Conservation (phyloP, 2,329 filamentous ascomycete genomes). For the Phialemoniopsis sp. region DNA sequence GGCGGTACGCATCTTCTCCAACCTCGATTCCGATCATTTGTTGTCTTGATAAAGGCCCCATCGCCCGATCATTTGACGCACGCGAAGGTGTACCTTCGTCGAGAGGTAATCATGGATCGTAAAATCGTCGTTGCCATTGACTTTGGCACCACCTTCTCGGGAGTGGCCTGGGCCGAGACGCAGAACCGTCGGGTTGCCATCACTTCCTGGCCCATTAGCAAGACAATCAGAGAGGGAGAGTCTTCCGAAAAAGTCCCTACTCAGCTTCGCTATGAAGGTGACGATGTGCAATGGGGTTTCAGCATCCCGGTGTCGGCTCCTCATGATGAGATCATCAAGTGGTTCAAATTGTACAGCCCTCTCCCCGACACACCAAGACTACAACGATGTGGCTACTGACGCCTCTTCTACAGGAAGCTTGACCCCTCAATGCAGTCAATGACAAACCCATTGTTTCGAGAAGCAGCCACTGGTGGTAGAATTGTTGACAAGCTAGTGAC, state of each 20-base stretch:
- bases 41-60: no score
- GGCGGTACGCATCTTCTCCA: no score
- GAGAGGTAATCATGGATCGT: no score
- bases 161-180: constrained; percentile 47
- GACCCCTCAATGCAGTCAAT: constrained; percentile 28
- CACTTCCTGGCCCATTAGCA: constrained; percentile 38
- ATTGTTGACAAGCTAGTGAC: constrained; percentile 35
- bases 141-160: constrained; percentile 54
- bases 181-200: constrained; percentile 35
- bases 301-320: constrained; percentile 37
- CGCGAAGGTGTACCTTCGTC: no score
- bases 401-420: constrained; percentile 30
- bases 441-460: constrained; percentile 19
- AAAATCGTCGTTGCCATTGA: constrained; percentile 50
- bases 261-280: constrained; percentile 32
- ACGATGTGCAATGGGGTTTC: constrained; percentile 45
- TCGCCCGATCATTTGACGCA: no score
- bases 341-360: constrained; percentile 45
- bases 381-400: no score
- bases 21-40: no score
- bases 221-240: constrained; percentile 25
- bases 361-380: no score
- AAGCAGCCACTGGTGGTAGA: constrained; percentile 20
- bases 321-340: constrained; percentile 31
- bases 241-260: constrained; percentile 45